A percentile compares a stretch with the other conserved stretches of the same genome.
phyloP scores from a whole-genome alignment of 805 yeast genomes.

The Clavispora vitiphila region DNA sequence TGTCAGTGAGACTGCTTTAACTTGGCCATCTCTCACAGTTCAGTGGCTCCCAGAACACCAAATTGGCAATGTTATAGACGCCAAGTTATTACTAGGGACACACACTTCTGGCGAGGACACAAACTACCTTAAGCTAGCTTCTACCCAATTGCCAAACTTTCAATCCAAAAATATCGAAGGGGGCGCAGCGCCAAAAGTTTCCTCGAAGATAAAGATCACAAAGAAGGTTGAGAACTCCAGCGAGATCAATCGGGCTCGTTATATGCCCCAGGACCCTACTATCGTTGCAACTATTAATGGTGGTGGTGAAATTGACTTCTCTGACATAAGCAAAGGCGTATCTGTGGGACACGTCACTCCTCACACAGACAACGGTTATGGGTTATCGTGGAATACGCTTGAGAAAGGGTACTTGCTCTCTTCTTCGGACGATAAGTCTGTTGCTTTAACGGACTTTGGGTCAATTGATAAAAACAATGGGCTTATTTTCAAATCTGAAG shows the following conservation, averaged over 20 bases:
- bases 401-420: conserved; percentile 49
- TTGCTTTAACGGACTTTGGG: conserved; percentile 56
- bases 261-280: conserved; percentile 55
- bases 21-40: conserved; percentile 78
- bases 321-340: conserved; percentile 32
- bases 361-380: conserved; percentile 69
- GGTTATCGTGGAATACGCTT: conserved; percentile 59
- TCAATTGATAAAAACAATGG: conserved; percentile 1
- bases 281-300: conserved; percentile 67
- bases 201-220: conserved; percentile 54
- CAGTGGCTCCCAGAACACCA: conserved; percentile 62
- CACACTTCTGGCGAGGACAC: conserved; percentile 68
- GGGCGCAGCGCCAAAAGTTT: conserved; percentile 25
- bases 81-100: conserved; percentile 62
- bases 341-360: conserved; percentile 37
- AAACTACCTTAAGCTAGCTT: conserved; percentile 61
- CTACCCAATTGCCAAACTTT: conserved; percentile 49
- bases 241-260: conserved; percentile 73
- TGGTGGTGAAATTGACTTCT: conserved; percentile 54
- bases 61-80: conserved; percentile 27
- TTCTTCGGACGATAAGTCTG: conserved; percentile 60
- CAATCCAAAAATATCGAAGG: conserved; percentile 14
- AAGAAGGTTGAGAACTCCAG: conserved; percentile 55
- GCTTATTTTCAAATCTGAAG: conserved; percentile 12
- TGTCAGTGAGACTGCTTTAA: conserved; percentile 71